Evolutionary conservation across 2,329 filamentous ascomycete genomes (phyloP), one percentile per base, ranked within the genome.

Genomic region (Berkeleyomyces basicola): DNA sequence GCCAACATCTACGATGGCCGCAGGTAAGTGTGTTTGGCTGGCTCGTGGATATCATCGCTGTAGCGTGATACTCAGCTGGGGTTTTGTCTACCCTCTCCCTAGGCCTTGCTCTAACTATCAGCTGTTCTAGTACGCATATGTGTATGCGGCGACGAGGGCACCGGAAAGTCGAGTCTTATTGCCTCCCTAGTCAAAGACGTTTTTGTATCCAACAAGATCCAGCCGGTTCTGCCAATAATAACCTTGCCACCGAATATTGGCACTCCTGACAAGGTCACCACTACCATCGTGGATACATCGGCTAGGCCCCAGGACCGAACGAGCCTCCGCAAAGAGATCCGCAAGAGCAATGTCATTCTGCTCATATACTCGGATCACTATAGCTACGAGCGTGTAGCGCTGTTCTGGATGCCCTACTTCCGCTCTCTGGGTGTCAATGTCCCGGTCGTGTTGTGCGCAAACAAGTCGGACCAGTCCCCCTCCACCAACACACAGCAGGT

Each of bases 381-480:
- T 77, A 97, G 91, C 79, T 99, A 97, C 76, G 93, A 99, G 72
- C 81, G 93, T 44, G 91, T 99, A 3, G 93, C 92, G 3, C 79
- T 99, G 55, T 99, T 97, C 74, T 99, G 93, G 93, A 87, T 99
- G 82, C 93, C 93, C 9, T 95, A 96, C 74, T 97, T 99, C 71
- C 87, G 93, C 65, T 96, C 91, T 3, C 82, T 99, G 46, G 93
- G 93, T n/a, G 93, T 99, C 71, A 99, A 99, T 71, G 90, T 99
- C 31, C 93, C 93, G 0, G 93, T 99, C 9, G 91, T 99, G 53
- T 77, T 99, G 63, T 97, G 93, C 70, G 90, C 93, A 70, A 97
- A 97, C 78, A 99, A 99, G 74, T 89, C 90, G n/a, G 93, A 99
- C 69, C 78, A 96, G 61, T 82, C 84, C 2, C 82, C 81, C 2